Evolutionary conservation across 108 stramenopile genomes (phyloP), one percentile per base, ranked within the genome.

Genomic region (Pseudonitzschia multistriata): DNA sequence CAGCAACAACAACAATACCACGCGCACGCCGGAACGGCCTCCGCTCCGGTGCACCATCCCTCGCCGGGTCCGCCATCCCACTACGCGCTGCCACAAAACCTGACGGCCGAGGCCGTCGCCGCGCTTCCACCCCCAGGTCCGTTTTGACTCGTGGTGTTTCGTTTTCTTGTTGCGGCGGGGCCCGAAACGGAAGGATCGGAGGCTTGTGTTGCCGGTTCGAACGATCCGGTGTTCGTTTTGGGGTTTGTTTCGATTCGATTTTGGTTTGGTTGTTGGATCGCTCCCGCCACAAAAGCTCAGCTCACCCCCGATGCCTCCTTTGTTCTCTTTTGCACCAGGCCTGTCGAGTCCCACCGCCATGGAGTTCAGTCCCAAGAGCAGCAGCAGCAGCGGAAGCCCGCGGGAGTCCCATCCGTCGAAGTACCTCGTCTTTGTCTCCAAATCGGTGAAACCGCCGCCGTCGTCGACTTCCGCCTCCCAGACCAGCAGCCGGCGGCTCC

Each of bases 81-180:
- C n/a, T 76, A 62, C 62, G 66, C 65, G 66, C 70, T 65, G 24
- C 77, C 77, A 15, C 71, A 72, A 49, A 67, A 78, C 45, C 67
- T 83, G 63, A 80, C 85, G n/a, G 73, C 83, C 3, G 82, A 86
- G 71, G 77, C 85, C 4, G 85, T 86, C 3, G 85, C 85, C 25
- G 70, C 81, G 0, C 47, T 86, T 55, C 85, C 85, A 36, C 85
- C 85, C 21, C 85, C 85, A 34, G 82, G 81, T 81, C 68, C 62
- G 80, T 72, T 34, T 19, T 21, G 14, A 15, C 37, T 30, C 19
- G 39, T 21, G 62, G 30, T 25, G 13, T 31, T 35, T 48, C n/a
- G 21, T 17, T 62, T 45, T 55, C 36, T 13, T 62, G 62, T 21
- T 29, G 15, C 45, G 35, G n/a, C n/a, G n/a, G n/a, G n/a, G n/a